These are phyloP conservation scores for Apiospora rasikravindrae DNA, from an alignment of 2,329 filamentous ascomycete genomes.

Conservation along the genomic window DNA sequence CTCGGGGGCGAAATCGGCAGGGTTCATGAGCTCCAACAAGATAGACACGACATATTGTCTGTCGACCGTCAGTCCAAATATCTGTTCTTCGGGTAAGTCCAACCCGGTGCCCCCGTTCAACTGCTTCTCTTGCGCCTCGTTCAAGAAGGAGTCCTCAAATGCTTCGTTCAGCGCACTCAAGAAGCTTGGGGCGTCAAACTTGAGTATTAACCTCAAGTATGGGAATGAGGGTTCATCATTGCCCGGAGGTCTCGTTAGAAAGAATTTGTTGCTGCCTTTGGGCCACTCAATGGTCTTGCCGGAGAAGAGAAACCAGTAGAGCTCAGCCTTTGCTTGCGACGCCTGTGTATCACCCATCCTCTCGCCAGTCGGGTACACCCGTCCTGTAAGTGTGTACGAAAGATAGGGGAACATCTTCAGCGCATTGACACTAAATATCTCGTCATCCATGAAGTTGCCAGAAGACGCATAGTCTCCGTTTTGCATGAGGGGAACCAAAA, in stretches of 20 bases:
- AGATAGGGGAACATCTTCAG: conserved; percentile 95
- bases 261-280: conserved; percentile 62
- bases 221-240: conserved; percentile 78
- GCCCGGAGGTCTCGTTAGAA: conserved; percentile 63
- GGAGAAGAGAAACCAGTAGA: conserved; percentile 94
- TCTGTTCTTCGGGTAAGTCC: conserved; percentile 67
- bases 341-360: conserved; percentile 75
- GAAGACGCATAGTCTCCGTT: conserved; percentile 58
- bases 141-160: conserved; percentile 93
- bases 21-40: conserved; percentile 86
- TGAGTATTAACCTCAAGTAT: conserved; percentile 81
- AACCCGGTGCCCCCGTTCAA: conserved; percentile 57
- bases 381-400: conserved; percentile 86
- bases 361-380: conserved; percentile 88
- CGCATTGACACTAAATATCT: conserved; percentile 71
- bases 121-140: conserved; percentile 72
- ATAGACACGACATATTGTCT: conserved; percentile 93
- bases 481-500: conserved; percentile 67
- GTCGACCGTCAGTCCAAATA: conserved; percentile 76
- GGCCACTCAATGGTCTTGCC: conserved; percentile 80
- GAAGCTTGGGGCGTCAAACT: conserved; percentile 90
- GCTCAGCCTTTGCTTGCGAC: conserved; percentile 77
- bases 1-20: conserved; percentile 73
- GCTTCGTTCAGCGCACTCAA: conserved; percentile 96
- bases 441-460: conserved; percentile 61